A percentile compares a stretch with the other conserved stretches of the same genome.
Evolutionary conservation across 2,329 filamentous ascomycete species (phyloP).

Genomic region (Fusarium denticulatum): DNA sequence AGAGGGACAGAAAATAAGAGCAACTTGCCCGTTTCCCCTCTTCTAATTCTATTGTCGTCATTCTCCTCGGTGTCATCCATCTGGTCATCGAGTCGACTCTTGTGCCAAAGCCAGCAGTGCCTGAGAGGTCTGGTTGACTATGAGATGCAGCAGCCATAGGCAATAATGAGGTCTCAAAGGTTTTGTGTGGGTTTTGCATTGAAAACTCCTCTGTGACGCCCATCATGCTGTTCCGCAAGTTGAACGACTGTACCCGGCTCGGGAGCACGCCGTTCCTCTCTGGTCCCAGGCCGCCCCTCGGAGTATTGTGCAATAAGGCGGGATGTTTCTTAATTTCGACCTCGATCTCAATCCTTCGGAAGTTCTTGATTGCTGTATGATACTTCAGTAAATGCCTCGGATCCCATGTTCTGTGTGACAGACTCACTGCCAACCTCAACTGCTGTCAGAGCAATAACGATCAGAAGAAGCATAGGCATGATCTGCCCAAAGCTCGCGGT

Average conservation of each 20-base stretch:
- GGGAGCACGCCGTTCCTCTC: not conserved
- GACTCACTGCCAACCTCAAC: slow-evolving; percentile 27
- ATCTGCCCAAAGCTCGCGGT: slow-evolving; percentile 6
- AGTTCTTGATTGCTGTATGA: slow-evolving; percentile 13
- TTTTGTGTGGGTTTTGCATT: not conserved
- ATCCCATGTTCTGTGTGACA: not conserved
- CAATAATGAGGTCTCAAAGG: not conserved
- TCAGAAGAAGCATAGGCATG: slow-evolving; percentile 25
- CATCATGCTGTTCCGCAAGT: not conserved
- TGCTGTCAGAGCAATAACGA: slow-evolving; percentile 19
- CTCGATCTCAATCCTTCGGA: slow-evolving; percentile 9
- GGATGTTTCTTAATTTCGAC: slow-evolving; percentile 1
- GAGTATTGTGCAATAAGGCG: not conserved
- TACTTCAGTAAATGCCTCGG: not conserved
- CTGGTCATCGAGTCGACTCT: slow-evolving; percentile 10
- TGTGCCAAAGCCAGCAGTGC: slow-evolving; percentile 3
- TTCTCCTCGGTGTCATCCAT: slow-evolving; percentile 4
- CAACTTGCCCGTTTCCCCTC: not conserved
- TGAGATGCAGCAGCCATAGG: slow-evolving; percentile 4
- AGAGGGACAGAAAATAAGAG: not conserved
- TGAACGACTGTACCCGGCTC: not conserved
- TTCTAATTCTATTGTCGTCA: slow-evolving; percentile 7
- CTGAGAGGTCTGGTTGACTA: slow-evolving; percentile 16
- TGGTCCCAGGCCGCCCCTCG: not conserved
- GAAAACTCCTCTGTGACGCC: not conserved